A percentile compares a stretch with the other conserved stretches of the same genome.
Evolutionary conservation across 495 filamentous ascomycete genomes (phyloP).

Genomic region (Penicillium antarcticum): DNA sequence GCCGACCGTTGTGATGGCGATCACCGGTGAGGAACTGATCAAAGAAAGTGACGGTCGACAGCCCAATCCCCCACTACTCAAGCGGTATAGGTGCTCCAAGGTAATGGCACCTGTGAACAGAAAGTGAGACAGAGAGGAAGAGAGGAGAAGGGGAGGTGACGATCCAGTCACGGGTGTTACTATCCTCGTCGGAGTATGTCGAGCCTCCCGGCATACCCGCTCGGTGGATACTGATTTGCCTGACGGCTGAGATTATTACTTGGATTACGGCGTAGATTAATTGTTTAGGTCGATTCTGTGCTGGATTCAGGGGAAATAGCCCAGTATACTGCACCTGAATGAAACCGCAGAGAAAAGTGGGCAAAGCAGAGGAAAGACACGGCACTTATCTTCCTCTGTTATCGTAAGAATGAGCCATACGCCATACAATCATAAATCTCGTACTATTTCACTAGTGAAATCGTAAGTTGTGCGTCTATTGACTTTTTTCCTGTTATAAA

Average conservation of each 20-base stretch:
- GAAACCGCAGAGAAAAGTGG: too few species aligned
- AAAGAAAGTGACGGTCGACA: background rate
- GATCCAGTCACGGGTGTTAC: constrained; percentile 1
- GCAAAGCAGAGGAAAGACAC: background rate
- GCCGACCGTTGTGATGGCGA: constrained; percentile 21
- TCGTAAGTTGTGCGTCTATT: background rate
- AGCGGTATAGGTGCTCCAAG: too few species aligned
- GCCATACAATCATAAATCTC: too few species aligned
- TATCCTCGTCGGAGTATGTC: constrained; percentile 6
- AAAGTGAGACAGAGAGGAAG: background rate
- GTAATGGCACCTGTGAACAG: too few species aligned
- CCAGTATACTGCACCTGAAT: too few species aligned
- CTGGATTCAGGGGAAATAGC: background rate
- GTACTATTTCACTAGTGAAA: too few species aligned
- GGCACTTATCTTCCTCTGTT: too few species aligned
- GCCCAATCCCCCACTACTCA: constrained; percentile 7
- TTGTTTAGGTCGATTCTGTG: too few species aligned
- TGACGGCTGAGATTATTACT: background rate
- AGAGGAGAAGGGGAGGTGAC: constrained; percentile 2
- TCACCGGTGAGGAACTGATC: constrained; percentile 3
- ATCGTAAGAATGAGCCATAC: too few species aligned
- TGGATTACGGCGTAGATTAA: background rate
- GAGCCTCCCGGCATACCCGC: constrained; percentile 9
- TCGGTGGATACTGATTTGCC: constrained; percentile 4
- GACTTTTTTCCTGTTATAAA: constrained; percentile 1